phyloP scores from a whole-genome alignment of 2,329 filamentous ascomycete species.

The Acrocalymma vagum region DNA sequence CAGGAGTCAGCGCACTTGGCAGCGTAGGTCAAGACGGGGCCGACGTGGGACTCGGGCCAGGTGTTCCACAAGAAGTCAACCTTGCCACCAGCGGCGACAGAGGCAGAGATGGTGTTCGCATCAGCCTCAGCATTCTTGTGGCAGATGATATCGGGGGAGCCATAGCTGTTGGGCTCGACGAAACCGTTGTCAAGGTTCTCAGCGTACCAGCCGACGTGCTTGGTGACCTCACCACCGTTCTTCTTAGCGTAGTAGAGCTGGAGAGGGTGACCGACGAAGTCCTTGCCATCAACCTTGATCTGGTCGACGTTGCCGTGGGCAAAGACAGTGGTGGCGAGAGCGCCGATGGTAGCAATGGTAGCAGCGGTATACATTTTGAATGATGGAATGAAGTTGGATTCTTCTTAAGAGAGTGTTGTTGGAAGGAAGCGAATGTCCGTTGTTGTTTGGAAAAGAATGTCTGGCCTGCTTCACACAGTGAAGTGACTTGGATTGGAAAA shows the following conservation, averaged over 20 bases:
- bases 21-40: conserved; percentile 50
- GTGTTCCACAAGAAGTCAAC: conserved; percentile 63
- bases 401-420: conserved; percentile 17
- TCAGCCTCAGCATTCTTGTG: conserved; percentile 63
- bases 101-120: conserved; percentile 52
- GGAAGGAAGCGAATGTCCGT: conserved; percentile 30
- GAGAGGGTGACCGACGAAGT: conserved; percentile 55
- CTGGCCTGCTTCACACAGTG: conserved; percentile 42
- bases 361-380: conserved; percentile 39
- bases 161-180: conserved; percentile 37
- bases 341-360: conserved; percentile 36
- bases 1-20: conserved; percentile 43
- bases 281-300: conserved; percentile 57
- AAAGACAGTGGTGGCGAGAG: conserved; percentile 50
- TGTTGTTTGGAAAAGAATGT: conserved; percentile 38
- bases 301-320: conserved; percentile 58
- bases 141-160: conserved; percentile 63
- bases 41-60: conserved; percentile 48
- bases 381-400: conserved; percentile 8
- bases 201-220: conserved; percentile 55
- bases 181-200: conserved; percentile 49
- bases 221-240: conserved; percentile 33
- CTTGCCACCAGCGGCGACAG: conserved; percentile 67
- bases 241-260: conserved; percentile 49
- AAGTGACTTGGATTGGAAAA: conserved; percentile 40